These are phyloP conservation scores for Heteromeles arbutifolia DNA, from an alignment of 306 rosid genomes.

Conservation along the genomic window DNA sequence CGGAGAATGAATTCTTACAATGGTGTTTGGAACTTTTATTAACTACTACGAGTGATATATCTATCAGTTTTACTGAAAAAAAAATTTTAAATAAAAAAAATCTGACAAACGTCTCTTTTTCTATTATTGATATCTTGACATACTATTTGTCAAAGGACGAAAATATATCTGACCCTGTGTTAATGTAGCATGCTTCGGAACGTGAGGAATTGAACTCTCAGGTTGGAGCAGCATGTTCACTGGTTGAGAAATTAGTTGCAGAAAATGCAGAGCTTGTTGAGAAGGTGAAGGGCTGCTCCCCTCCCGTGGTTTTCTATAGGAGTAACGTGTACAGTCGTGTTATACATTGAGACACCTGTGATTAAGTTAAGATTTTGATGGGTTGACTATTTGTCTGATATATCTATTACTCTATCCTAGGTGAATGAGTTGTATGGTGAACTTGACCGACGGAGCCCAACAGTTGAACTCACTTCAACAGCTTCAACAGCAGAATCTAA, in stretches of 20 bases:
- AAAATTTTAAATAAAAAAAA: not conserved
- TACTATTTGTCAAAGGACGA: not conserved
- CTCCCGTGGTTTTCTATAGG: not conserved
- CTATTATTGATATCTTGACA: not conserved
- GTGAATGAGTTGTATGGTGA: constrained; percentile 50
- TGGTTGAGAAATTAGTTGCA: constrained; percentile 59
- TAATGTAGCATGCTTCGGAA: constrained; percentile 33
- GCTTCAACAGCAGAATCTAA: constrained; percentile 21
- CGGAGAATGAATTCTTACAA: not conserved
- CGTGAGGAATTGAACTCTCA: constrained; percentile 59
- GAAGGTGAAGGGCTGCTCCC: constrained; percentile 43
- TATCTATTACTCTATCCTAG: constrained; percentile 24
- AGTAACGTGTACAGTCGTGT: not conserved
- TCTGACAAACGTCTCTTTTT: not conserved
- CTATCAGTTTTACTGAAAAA: not conserved
- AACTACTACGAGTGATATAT: not conserved
- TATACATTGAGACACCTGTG: not conserved
- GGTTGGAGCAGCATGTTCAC: constrained; percentile 49
- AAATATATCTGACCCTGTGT: not conserved
- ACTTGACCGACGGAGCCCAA: constrained; percentile 34
- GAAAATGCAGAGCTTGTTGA: constrained; percentile 92
- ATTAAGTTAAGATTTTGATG: not conserved
- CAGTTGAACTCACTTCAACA: constrained; percentile 24
- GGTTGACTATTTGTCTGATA: not conserved
- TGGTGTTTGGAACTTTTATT: not conserved